Evolutionary conservation across 2,329 filamentous ascomycete species (phyloP).

Genomic region (Microsporum canis): DNA sequence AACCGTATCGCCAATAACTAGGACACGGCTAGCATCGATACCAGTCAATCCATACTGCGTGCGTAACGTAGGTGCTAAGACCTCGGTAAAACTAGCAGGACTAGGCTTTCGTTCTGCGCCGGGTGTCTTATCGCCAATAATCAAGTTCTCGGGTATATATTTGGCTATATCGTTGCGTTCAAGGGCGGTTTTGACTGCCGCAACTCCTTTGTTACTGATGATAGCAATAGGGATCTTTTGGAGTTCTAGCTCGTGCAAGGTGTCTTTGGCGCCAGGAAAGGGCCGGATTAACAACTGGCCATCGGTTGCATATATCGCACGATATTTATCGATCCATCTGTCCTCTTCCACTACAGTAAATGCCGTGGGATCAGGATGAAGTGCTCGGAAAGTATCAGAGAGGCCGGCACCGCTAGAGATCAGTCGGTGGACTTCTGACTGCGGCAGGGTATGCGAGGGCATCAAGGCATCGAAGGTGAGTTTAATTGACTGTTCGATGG

Average conservation of each 20-base stretch:
- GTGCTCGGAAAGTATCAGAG: constrained; percentile 7
- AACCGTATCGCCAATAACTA: constrained; percentile 9
- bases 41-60: not conserved
- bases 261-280: constrained; percentile 4
- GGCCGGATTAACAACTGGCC: constrained; percentile 8
- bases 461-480: constrained; percentile 8
- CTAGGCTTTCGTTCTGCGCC: constrained; percentile 6
- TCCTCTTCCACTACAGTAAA: not conserved
- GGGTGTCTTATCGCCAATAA: constrained; percentile 8
- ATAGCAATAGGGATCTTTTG: constrained; percentile 1
- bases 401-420: constrained; percentile 9
- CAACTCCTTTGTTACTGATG: constrained; percentile 9
- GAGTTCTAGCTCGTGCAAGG: constrained; percentile 1
- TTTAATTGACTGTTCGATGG: constrained; percentile 7
- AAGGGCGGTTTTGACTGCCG: constrained; percentile 5
- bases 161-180: constrained; percentile 1
- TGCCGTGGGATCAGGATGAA: not conserved
- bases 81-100: constrained; percentile 6
- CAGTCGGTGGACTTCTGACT: constrained; percentile 8
- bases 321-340: constrained; percentile 8
- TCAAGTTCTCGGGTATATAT: constrained; percentile 3
- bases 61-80: constrained; percentile 3
- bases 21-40: not conserved
- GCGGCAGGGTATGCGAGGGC: constrained; percentile 3
- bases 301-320: constrained; percentile 7